These are phyloP conservation scores for Bimuria novae-zelandiae DNA, from an alignment of 2,329 filamentous ascomycete species.

Conservation along the genomic window DNA sequence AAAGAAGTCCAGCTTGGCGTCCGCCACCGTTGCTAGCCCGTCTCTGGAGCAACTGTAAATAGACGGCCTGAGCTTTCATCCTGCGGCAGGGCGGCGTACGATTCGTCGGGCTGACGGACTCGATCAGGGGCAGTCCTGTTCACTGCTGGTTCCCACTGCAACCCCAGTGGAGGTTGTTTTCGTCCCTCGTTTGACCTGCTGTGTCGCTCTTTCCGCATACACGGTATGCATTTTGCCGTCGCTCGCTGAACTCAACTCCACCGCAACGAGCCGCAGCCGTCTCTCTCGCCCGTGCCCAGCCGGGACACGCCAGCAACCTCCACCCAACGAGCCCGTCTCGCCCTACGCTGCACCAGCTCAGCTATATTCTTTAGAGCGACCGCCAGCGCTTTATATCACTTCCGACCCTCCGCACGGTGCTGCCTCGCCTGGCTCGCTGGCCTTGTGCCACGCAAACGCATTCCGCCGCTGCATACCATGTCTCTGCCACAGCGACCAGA, in stretches of 20 bases:
- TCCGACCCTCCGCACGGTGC: background rate
- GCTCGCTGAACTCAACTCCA: constrained; percentile 39
- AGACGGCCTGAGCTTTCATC: constrained; percentile 11
- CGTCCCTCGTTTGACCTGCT: constrained; percentile 28
- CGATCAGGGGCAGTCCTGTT: constrained; percentile 20
- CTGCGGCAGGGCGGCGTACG: constrained; percentile 7
- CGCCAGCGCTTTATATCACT: no score
- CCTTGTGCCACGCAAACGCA: constrained; percentile 26
- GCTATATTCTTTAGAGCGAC: background rate
- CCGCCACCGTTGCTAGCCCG: constrained; percentile 14
- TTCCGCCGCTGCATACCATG: constrained; percentile 37
- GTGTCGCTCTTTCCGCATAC: constrained; percentile 17
- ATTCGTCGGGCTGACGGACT: constrained; percentile 7
- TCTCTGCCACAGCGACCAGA: constrained; percentile 66
- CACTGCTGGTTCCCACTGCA: constrained; percentile 29
- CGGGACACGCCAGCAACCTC: background rate
- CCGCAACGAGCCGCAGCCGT: constrained; percentile 13
- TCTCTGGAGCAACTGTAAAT: constrained; percentile 18
- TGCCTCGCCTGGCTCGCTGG: background rate
- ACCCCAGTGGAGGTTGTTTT: constrained; percentile 24
- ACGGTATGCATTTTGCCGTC: constrained; percentile 28
- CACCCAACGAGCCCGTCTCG: background rate
- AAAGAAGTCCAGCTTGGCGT: background rate
- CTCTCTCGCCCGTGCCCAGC: background rate
- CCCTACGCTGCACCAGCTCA: background rate